phyloP scores from a whole-genome alignment of 768 basidiomycete genomes.

The Leucocoprinus sp. region DNA sequence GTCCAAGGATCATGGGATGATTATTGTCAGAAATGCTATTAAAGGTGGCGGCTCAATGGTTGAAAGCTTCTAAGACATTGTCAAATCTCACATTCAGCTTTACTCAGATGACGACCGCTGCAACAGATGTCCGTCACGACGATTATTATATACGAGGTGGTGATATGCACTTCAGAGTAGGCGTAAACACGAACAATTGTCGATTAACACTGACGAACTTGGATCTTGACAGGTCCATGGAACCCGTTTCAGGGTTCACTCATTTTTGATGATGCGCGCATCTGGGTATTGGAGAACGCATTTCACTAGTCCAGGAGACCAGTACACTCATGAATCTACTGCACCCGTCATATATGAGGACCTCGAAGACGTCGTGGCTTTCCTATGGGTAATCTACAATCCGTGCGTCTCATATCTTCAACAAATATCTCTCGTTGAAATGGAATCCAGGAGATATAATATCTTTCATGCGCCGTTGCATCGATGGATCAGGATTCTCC shows the following conservation, averaged over 20 bases:
- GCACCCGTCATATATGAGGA: constrained; percentile 26
- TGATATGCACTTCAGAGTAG: constrained; percentile 45
- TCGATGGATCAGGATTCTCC: constrained; percentile 1
- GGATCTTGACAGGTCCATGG: constrained; percentile 39
- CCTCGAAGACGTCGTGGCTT: constrained; percentile 30
- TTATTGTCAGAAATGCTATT: too few relatives aligned
- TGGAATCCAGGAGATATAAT: not conserved
- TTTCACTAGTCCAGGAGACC: constrained; percentile 21
- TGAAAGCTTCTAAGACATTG: too few relatives aligned
- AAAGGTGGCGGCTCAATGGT: too few relatives aligned
- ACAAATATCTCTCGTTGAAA: not conserved
- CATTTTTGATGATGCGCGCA: constrained; percentile 54
- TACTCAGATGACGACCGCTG: too few relatives aligned
- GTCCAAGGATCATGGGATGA: too few relatives aligned
- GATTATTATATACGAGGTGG: constrained; percentile 46
- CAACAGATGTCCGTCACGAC: too few relatives aligned
- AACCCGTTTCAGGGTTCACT: constrained; percentile 46
- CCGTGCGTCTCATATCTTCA: constrained; percentile 26
- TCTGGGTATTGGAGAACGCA: constrained; percentile 37
- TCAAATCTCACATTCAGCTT: too few relatives aligned
- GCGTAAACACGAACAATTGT: constrained; percentile 11
- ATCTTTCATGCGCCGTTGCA: not conserved
- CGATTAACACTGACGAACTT: not conserved
- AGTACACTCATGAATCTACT: constrained; percentile 29
- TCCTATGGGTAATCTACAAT: constrained; percentile 52